phyloP scores from a whole-genome alignment of 345 rosid genomes.

The Gynandropsis gynandra region DNA sequence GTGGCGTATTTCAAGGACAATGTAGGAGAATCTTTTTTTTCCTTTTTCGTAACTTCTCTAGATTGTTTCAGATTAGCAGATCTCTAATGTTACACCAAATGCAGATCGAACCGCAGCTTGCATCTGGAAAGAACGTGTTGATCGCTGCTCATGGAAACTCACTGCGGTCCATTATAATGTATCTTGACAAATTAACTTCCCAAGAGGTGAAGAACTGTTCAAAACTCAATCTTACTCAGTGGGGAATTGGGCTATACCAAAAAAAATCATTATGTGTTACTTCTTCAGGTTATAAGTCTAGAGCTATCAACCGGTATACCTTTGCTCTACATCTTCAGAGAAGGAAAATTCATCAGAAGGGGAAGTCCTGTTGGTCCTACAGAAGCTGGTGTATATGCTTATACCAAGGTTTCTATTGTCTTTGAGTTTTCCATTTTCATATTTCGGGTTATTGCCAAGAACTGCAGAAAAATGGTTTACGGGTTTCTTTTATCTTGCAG shows the following conservation, averaged over 20 bases:
- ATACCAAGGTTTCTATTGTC: conserved; percentile 57
- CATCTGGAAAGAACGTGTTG: conserved; percentile 61
- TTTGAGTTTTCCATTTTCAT: conserved; percentile 7
- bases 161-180: conserved; percentile 74
- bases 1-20: conserved; percentile 26
- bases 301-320: conserved; percentile 93
- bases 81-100: neutral
- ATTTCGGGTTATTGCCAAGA: neutral
- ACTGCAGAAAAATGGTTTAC: neutral
- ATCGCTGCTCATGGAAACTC: conserved; percentile 87
- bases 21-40: conserved; percentile 6
- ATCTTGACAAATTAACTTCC: conserved; percentile 74
- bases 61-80: no score
- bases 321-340: conserved; percentile 87
- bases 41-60: neutral
- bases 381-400: conserved; percentile 95
- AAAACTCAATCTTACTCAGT: neutral
- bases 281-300: conserved; percentile 57
- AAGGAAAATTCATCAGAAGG: conserved; percentile 75
- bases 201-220: conserved; percentile 46
- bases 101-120: conserved; percentile 70
- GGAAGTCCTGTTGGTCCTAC: conserved; percentile 87
- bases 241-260: no score
- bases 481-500: conserved; percentile 33
- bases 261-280: no score